A percentile compares a stretch with the other conserved stretches of the same genome.
phyloP scores from a whole-genome alignment of 75 land plant genomes.

The Sequoiadendron giganteum region DNA sequence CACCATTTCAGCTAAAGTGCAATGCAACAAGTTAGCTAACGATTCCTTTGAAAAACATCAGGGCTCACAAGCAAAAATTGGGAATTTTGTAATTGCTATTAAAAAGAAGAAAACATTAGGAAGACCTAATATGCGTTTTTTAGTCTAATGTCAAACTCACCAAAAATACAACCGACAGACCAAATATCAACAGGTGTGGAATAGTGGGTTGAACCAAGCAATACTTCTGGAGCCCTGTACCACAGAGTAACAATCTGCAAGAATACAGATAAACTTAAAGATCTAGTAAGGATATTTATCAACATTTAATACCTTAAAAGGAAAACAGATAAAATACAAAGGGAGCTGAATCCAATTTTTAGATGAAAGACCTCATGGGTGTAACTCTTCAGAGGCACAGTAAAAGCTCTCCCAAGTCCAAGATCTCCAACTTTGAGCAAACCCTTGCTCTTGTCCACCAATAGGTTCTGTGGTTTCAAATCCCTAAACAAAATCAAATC shows the following conservation, averaged over 20 bases:
- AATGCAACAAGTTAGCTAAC: background rate
- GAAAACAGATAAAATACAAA: background rate
- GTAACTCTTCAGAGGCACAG: slow-evolving; percentile 92
- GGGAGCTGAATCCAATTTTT: background rate
- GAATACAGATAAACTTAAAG: slow-evolving; percentile 2
- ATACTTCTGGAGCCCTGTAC: slow-evolving; percentile 88
- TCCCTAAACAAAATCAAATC: slow-evolving; percentile 28
- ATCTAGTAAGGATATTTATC: background rate
- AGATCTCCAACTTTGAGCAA: slow-evolving; percentile 92
- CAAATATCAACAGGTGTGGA: slow-evolving; percentile 87
- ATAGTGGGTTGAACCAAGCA: slow-evolving; percentile 82
- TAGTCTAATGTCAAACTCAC: slow-evolving; percentile 23
- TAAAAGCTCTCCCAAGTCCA: slow-evolving; percentile 92
- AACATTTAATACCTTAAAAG: background rate
- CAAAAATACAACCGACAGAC: slow-evolving; percentile 92
- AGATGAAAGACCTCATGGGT: slow-evolving; percentile 69
- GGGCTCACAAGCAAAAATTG: background rate
- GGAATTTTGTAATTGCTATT: background rate
- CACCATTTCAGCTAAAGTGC: slow-evolving; percentile 49
- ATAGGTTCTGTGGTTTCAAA: slow-evolving; percentile 76
- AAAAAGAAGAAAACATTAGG: background rate
- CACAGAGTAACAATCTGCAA: slow-evolving; percentile 77
- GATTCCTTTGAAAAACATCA: background rate
- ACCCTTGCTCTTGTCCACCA: slow-evolving; percentile 87
- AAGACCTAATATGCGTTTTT: background rate